Conservation (phyloP, 495 filamentous ascomycete species). For the Patellaria atrata region DNA sequence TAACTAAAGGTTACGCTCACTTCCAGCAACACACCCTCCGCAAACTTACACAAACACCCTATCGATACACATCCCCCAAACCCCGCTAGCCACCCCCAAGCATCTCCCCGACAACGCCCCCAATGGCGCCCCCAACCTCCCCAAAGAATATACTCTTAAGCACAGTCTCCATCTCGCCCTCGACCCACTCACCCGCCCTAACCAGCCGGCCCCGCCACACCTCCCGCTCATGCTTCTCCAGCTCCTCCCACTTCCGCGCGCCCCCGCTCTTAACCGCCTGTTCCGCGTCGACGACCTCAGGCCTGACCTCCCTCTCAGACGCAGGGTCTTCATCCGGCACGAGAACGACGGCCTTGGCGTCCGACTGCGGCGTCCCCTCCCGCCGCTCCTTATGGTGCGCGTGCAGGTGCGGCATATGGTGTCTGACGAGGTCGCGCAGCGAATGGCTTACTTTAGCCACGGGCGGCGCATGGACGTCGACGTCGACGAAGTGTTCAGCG, state of each 20-base stretch:
- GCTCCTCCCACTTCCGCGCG: conserved; percentile 48
- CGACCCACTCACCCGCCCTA: conserved; percentile 58
- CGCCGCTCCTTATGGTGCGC: conserved; percentile 2
- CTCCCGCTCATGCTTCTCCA: conserved; percentile 41
- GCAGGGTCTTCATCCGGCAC: conserved; percentile 10
- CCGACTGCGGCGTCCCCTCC: not conserved
- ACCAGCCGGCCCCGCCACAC: conserved; percentile 56
- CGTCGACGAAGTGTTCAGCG: too few relatives aligned
- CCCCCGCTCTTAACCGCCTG: conserved; percentile 35
- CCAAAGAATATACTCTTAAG: conserved; percentile 64
- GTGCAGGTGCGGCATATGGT: too few relatives aligned
- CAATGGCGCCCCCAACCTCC: conserved; percentile 45
- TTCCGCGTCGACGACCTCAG: conserved; percentile 24
- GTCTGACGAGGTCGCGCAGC: conserved; percentile 14
- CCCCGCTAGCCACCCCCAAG: not conserved
- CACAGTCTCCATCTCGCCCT: conserved; percentile 55
- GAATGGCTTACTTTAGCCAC: conserved; percentile 8
- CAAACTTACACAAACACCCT: not conserved
- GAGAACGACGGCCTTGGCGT: conserved; percentile 12
- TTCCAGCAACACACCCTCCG: too few relatives aligned
- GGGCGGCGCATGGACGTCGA: conserved; percentile 8
- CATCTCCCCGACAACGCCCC: conserved; percentile 28
- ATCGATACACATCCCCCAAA: not conserved
- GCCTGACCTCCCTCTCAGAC: conserved; percentile 20
- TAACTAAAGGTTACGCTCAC: too few relatives aligned